Conservation (phyloP, 2,329 filamentous ascomycete species). For the Ophiognomonia clavigignenti-juglandacearum region DNA sequence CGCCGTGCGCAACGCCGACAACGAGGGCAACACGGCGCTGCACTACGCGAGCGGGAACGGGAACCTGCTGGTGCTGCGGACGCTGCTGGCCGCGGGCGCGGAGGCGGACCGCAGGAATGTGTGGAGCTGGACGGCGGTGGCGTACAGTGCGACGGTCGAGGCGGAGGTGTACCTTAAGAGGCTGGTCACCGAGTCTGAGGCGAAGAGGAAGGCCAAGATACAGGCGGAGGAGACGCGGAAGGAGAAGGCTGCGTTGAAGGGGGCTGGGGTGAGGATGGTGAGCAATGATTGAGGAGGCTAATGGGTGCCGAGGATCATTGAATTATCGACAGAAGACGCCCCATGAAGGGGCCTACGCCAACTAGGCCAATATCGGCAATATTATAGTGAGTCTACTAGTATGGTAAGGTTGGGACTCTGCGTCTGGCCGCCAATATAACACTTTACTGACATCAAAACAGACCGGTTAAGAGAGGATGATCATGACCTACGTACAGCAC, state of each 20-base stretch:
- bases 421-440: too few species aligned
- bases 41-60: conserved; percentile 84
- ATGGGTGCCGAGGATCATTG: too few species aligned
- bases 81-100: conserved; percentile 73
- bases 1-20: conserved; percentile 56
- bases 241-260: conserved; percentile 40
- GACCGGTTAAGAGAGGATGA: too few species aligned
- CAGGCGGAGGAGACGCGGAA: conserved; percentile 36
- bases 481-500: too few species aligned
- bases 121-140: conserved; percentile 78
- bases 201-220: conserved; percentile 41
- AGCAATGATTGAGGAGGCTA: conserved; percentile 25
- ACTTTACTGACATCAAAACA: too few species aligned
- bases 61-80: conserved; percentile 70
- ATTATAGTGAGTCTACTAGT: too few species aligned
- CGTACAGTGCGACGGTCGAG: conserved; percentile 76
- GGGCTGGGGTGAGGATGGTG: conserved; percentile 34
- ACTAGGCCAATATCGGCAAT: too few species aligned
- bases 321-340: background rate
- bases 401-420: too few species aligned
- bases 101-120: conserved; percentile 67
- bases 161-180: conserved; percentile 81
- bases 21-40: conserved; percentile 77
- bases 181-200: conserved; percentile 67
- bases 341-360: too few species aligned